Base-by-base conservation (phyloP, 805 yeast genomes). In the Maudiozyma turicensis region DNA sequence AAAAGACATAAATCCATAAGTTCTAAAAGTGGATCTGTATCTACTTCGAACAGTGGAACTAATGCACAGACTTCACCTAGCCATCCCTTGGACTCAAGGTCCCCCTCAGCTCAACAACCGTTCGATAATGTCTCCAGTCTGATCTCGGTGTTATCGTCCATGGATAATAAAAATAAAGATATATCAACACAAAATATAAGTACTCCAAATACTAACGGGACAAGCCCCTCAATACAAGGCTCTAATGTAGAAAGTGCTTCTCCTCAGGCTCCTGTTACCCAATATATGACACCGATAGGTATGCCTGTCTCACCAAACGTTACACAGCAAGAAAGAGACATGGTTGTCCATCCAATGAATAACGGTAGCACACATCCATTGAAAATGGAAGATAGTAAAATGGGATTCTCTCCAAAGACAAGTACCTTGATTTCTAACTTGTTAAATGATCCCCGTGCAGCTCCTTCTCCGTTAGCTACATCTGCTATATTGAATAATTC, bases 61-160 rank as follows among this genome's bases (percentile, higher is more conserved):
- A 29, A 30, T 6, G 29, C 41, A 13, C 28, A 38, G 13, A 30
- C 33, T 3, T 20, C 37, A n/a, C 40, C 44, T 35, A 14, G 38
- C 13, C 15, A 35, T 11, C 13, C 38, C 6, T n/a, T 35, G 38
- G 14, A 35, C 8, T 13, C 38, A 8, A 11, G 8, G n/a, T 6
- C 38, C 3, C n/a, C 38, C 10, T 39, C 41, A 4, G 11, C 42
- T 11, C 8, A 38, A 1, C 48, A 42, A 29, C 13, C 32, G 3
- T 39, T 52, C 38, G 57, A 52, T 43, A 54, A 55, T 15, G 58
- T 57, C 5, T 50, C 58, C 2, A 57, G 62, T 3, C 46, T 58
- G 34, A 59, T 57, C 5, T 49, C 56, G 4, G 58, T 51, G 5
- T 44, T 56, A 11, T 42, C 48, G 6, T 35, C 38, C 14, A 13